Base-by-base conservation (phyloP, 1,139 yeast genomes). In the Sugiyamaella pinicola region DNA sequence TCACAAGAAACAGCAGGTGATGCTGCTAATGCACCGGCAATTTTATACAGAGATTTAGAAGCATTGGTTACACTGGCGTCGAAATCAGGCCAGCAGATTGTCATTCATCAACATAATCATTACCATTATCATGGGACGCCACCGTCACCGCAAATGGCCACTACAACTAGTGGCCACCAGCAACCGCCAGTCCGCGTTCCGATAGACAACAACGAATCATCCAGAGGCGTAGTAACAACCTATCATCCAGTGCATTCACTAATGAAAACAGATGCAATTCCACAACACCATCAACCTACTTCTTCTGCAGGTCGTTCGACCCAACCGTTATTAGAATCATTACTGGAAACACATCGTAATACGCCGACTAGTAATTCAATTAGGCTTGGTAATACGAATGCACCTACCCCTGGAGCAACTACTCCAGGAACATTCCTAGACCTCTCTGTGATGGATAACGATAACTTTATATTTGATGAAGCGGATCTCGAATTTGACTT, bases 71-170 rank as follows among this genome's bases (percentile, higher is more conserved):
- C 80, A 33, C 77, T 83, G 52, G 95, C 96, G 0, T 81, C 81
- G 54, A 71, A 73, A 41, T 74, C 81, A 59, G 78, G 81, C 28
- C 75, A 87, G 53, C 78, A 81, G 52, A 77, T 89, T 9, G 83
- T 89, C 4, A 81, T 89, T 15, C 96, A 88, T 69, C 96, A 89
- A 66, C 96, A 89, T 69, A 84, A 87, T 49, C 87, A 85, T 47
- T 59, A 64, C 44, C 63, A 64, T 43, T 61, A 62, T 34, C 41
- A 41, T 19, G 33, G 41, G 8, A 18, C 60, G 10, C 18, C 45
- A 12, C 38, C 42, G 26, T 17, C 52, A 4, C 42, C 42, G 8
- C 42, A 21, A 38, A 19, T n/a, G 17, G 9, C 29, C 26, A 38
- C 15, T n/a, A 12, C 13, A 6, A 24, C 8, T 9, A 9, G 28